These are phyloP conservation scores for Tylopilus balloui DNA, from an alignment of 768 basidiomycete genomes.

Conservation along the genomic window DNA sequence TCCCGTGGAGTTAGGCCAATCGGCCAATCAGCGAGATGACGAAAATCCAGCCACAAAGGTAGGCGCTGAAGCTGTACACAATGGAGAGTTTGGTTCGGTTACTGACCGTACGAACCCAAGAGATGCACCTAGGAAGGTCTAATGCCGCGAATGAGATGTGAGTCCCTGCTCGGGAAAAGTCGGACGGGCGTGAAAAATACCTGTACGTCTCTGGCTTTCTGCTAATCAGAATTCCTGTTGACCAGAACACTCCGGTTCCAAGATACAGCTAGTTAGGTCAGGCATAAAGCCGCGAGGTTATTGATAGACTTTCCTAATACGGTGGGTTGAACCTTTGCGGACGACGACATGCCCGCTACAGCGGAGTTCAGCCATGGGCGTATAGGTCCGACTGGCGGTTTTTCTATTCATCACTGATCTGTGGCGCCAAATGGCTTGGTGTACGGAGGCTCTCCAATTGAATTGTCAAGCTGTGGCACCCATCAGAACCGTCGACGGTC, in stretches of 20 bases:
- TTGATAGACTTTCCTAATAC: neutral
- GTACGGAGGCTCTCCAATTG: neutral
- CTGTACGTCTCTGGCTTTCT: neutral
- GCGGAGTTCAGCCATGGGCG: neutral
- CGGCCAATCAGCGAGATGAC: neutral
- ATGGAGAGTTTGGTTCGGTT: neutral
- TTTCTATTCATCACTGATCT: neutral
- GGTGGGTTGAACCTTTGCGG: neutral
- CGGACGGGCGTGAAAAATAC: too few species aligned
- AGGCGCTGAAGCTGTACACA: neutral
- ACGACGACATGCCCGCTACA: too few species aligned
- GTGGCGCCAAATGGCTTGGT: neutral
- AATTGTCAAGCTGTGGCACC: conserved; percentile 1
- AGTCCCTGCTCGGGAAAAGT: neutral
- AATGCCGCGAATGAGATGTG: too few species aligned
- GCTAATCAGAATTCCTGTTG: neutral
- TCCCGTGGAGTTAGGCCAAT: neutral
- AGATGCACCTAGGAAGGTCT: too few species aligned
- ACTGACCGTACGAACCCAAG: neutral
- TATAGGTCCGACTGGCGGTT: neutral
- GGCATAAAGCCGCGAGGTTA: too few species aligned
- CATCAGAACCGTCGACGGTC: neutral
- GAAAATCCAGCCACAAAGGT: neutral
- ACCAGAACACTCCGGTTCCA: neutral
- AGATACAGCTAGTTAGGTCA: neutral